phyloP scores from a whole-genome alignment of 805 yeast genomes.

The Starmerella cellae region DNA sequence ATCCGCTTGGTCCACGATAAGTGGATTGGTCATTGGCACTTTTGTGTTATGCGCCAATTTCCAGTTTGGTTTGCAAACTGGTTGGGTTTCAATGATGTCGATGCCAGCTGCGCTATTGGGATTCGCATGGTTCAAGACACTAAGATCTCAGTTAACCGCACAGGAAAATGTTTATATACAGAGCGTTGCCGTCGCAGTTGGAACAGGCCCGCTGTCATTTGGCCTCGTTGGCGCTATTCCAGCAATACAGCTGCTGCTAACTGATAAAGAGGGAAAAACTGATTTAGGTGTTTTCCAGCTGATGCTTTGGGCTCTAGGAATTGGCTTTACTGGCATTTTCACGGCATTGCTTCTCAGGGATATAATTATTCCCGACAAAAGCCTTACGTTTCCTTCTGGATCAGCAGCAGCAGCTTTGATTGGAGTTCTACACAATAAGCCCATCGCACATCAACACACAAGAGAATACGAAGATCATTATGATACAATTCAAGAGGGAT shows the following conservation, averaged over 20 bases:
- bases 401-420: conserved; percentile 91
- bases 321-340: conserved; percentile 90
- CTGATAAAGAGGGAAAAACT: conserved; percentile 46
- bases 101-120: conserved; percentile 85
- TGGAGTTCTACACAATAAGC: conserved; percentile 67
- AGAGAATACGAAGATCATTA: conserved; percentile 10
- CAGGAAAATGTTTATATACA: conserved; percentile 92
- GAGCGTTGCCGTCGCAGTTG: conserved; percentile 90
- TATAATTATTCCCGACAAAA: conserved; percentile 78
- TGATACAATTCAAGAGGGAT: conserved; percentile 2
- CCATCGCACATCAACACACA: conserved; percentile 3
- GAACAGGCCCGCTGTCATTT: conserved; percentile 92
- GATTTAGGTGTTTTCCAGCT: conserved; percentile 39
- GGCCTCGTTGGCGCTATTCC: conserved; percentile 94
- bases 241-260: conserved; percentile 80
- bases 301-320: conserved; percentile 68
- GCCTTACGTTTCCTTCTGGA: conserved; percentile 87
- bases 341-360: conserved; percentile 80
- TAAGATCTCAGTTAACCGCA: conserved; percentile 41
- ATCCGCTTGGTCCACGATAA: conserved; percentile 57
- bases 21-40: conserved; percentile 77
- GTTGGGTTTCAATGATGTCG: conserved; percentile 99
- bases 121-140: conserved; percentile 60
- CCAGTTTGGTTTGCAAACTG: conserved; percentile 93
- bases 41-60: conserved; percentile 78